Evolutionary conservation across 139 green algal genomes (phyloP).

Genomic region (Chlorella sp.): DNA sequence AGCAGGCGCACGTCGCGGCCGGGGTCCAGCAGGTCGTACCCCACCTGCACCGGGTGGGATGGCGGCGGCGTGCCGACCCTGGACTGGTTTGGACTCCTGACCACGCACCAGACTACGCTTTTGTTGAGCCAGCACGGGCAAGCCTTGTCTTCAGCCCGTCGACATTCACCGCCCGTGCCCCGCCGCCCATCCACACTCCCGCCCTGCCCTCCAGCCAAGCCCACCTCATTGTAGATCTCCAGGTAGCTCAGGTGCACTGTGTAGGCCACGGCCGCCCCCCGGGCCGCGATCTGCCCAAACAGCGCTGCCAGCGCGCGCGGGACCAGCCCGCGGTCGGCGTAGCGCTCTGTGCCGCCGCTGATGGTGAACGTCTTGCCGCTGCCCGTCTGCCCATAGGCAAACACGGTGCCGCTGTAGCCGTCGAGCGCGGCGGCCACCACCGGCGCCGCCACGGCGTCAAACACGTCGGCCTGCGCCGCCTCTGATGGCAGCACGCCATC

Average conservation of each 20-base stretch:
- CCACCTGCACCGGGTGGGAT: too few relatives aligned
- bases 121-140: too few relatives aligned
- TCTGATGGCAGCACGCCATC: slow-evolving; percentile 72
- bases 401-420: slow-evolving; percentile 65
- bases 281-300: slow-evolving; percentile 74
- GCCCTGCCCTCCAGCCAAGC: too few relatives aligned
- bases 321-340: slow-evolving; percentile 78
- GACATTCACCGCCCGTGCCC: too few relatives aligned
- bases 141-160: too few relatives aligned
- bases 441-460: slow-evolving; percentile 90
- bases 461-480: slow-evolving; percentile 66
- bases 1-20: slow-evolving; percentile 3
- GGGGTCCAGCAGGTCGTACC: slow-evolving; percentile 77
- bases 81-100: too few relatives aligned
- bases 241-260: slow-evolving; percentile 85
- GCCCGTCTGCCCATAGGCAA: slow-evolving; percentile 71
- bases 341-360: slow-evolving; percentile 64
- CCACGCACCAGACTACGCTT: too few relatives aligned
- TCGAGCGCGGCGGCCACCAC: slow-evolving; percentile 90
- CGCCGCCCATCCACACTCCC: too few relatives aligned
- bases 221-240: slow-evolving; percentile 55
- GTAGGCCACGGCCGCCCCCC: slow-evolving; percentile 71
- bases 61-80: too few relatives aligned
- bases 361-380: slow-evolving; percentile 89
- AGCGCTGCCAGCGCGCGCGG: slow-evolving; percentile 84